These are phyloP conservation scores for Cytospora piceae DNA, from an alignment of 2,329 filamentous ascomycete genomes.

Conservation along the genomic window DNA sequence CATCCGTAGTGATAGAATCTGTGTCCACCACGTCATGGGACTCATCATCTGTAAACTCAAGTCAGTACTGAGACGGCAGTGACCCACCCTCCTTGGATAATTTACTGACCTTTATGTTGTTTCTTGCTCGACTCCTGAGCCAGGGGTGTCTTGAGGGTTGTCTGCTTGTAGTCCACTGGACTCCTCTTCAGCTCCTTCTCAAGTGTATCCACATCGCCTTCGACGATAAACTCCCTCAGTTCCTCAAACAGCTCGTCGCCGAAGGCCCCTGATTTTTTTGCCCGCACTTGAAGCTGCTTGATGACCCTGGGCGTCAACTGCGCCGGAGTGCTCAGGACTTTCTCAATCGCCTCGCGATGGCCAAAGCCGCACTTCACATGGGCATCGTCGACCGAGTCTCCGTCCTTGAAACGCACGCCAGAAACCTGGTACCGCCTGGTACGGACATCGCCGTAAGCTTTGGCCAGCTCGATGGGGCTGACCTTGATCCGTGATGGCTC, in stretches of 20 bases:
- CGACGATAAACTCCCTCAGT: constrained; percentile 16
- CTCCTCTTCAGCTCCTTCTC: constrained; percentile 12
- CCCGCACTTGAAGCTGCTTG: constrained; percentile 30
- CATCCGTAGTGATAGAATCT: not conserved
- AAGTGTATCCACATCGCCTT: not conserved
- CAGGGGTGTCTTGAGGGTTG: not conserved
- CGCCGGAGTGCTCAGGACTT: constrained; percentile 15
- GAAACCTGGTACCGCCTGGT: constrained; percentile 65
- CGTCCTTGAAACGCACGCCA: constrained; percentile 23
- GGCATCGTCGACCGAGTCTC: constrained; percentile 22
- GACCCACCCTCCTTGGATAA: no score
- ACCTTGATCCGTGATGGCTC: constrained; percentile 27
- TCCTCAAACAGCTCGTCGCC: constrained; percentile 26
- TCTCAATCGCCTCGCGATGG: constrained; percentile 29
- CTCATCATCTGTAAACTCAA: not conserved
- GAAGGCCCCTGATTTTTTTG: constrained; percentile 31
- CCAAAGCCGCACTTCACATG: constrained; percentile 34
- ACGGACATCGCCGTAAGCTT: constrained; percentile 68
- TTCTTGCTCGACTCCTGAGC: not conserved
- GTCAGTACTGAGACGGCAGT: not conserved
- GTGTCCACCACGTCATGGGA: not conserved
- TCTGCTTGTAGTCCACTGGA: constrained; percentile 18
- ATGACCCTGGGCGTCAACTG: constrained; percentile 19
- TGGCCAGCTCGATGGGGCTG: constrained; percentile 46
- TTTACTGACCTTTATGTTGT: not conserved